Percentiles rank a stretch among this genome's conserved stretches.
Conservation (phyloP, 2,329 filamentous ascomycete species). For the Sclerotinia nivalis region DNA sequence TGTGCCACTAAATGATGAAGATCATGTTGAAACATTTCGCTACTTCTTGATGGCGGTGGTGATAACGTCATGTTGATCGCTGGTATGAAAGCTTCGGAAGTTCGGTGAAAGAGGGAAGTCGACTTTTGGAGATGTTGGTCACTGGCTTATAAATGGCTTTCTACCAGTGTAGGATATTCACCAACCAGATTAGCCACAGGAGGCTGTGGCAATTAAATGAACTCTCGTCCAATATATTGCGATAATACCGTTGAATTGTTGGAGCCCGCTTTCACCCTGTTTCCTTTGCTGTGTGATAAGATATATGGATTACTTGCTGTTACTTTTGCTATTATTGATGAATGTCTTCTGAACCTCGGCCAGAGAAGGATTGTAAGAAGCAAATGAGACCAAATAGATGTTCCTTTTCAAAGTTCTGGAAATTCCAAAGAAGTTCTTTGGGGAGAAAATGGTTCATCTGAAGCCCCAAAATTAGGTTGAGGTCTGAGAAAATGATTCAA, state of each 20-base stretch:
- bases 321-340: conserved; percentile 1
- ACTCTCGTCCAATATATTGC: conserved; percentile 5
- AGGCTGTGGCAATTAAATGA: conserved; percentile 11
- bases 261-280: neutral
- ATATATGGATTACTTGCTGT: conserved; percentile 15
- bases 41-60: conserved; percentile 46
- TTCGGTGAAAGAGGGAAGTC: neutral
- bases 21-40: conserved; percentile 46
- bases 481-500: conserved; percentile 36
- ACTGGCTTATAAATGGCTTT: conserved; percentile 15
- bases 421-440: conserved; percentile 36
- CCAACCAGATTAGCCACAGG: neutral
- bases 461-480: conserved; percentile 33
- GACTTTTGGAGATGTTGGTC: neutral
- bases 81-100: conserved; percentile 14
- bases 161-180: conserved; percentile 15
- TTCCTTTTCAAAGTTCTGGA: conserved; percentile 37
- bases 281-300: neutral
- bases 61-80: conserved; percentile 32
- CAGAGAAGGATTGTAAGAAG: conserved; percentile 23
- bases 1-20: conserved; percentile 49
- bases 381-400: conserved; percentile 33
- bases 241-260: neutral
- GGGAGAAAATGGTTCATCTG: conserved; percentile 34
- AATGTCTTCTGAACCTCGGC: conserved; percentile 17